Percentiles rank a stretch among this genome's conserved stretches.
These are phyloP conservation scores for Trametopsis cervina DNA, from an alignment of 768 basidiomycete genomes.

Conservation along the genomic window DNA sequence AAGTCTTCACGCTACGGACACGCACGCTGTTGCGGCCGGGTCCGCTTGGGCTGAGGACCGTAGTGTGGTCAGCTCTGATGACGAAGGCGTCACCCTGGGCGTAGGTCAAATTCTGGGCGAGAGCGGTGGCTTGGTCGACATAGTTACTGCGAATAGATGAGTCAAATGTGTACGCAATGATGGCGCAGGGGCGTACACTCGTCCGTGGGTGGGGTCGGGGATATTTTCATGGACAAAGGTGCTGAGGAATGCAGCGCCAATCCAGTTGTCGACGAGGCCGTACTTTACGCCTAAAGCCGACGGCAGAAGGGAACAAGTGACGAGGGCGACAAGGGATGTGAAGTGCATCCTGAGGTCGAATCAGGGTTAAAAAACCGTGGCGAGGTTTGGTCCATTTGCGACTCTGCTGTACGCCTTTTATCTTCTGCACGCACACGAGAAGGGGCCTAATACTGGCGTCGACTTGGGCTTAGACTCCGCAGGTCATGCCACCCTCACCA, in stretches of 20 bases:
- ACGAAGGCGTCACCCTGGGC: conserved; percentile 46
- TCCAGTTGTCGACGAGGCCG: conserved; percentile 35
- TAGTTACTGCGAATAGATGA: conserved; percentile 29
- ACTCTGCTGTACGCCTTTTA: too few species aligned
- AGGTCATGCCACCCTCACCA: too few species aligned
- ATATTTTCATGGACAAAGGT: conserved; percentile 43
- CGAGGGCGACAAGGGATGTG: conserved; percentile 4
- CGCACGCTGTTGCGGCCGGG: conserved; percentile 56
- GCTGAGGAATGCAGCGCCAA: conserved; percentile 42
- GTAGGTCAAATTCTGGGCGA: conserved; percentile 48
- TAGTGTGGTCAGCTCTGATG: conserved; percentile 48
- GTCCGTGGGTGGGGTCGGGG: conserved; percentile 57
- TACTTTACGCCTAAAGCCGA: conserved; percentile 39
- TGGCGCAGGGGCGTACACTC: conserved; percentile 40
- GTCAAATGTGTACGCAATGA: background rate
- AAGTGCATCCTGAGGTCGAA: conserved; percentile 3
- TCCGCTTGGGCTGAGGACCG: conserved; percentile 36
- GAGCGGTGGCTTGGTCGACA: conserved; percentile 40
- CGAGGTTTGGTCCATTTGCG: too few species aligned
- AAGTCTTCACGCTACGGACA: conserved; percentile 44
- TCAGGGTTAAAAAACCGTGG: too few species aligned
- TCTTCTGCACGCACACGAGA: too few species aligned
- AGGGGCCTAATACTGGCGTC: too few species aligned
- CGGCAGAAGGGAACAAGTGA: conserved; percentile 3
- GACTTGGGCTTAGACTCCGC: too few species aligned